These are phyloP conservation scores for Lasiosphaeris hirsuta DNA, from an alignment of 495 filamentous ascomycete species.

Conservation along the genomic window DNA sequence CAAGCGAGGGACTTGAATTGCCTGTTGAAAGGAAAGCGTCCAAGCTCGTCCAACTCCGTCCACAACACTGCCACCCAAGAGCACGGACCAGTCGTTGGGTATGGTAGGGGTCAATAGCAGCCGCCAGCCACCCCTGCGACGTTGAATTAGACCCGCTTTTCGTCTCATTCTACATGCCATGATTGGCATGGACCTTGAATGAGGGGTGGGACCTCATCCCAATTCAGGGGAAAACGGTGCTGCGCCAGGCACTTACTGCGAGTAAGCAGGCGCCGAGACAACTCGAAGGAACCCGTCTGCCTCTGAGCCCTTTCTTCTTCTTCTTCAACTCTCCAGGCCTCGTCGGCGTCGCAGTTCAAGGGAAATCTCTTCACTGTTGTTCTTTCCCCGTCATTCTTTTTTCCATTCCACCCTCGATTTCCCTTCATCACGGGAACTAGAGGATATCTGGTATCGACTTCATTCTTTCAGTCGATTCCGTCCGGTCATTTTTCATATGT, in stretches of 20 bases:
- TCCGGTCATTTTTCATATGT: slow-evolving; percentile 45
- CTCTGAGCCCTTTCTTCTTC: slow-evolving; percentile 22
- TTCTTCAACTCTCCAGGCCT: slow-evolving; percentile 21
- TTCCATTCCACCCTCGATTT: slow-evolving; percentile 18
- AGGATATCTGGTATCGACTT: slow-evolving; percentile 56
- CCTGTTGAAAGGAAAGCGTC: no score
- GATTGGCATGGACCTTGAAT: slow-evolving; percentile 14
- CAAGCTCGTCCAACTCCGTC: neutral
- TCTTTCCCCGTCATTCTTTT: slow-evolving; percentile 23
- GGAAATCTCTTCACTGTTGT: slow-evolving; percentile 17
- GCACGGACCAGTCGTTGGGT: slow-evolving; percentile 8
- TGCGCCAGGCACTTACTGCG: neutral
- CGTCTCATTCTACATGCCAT: neutral
- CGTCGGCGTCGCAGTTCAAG: slow-evolving; percentile 25
- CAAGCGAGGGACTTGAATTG: no score
- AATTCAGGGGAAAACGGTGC: slow-evolving; percentile 11
- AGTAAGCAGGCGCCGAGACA: slow-evolving; percentile 1
- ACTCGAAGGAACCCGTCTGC: slow-evolving; percentile 18
- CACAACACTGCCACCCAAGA: neutral
- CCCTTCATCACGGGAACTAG: slow-evolving; percentile 27
- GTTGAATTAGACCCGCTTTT: slow-evolving; percentile 20
- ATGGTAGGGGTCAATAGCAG: no score
- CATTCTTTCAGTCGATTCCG: slow-evolving; percentile 70
- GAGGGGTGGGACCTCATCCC: slow-evolving; percentile 20
- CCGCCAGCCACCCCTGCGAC: no score